Conservation (phyloP, 2,329 filamentous ascomycete species). For the Stemphylium lycopersici region DNA sequence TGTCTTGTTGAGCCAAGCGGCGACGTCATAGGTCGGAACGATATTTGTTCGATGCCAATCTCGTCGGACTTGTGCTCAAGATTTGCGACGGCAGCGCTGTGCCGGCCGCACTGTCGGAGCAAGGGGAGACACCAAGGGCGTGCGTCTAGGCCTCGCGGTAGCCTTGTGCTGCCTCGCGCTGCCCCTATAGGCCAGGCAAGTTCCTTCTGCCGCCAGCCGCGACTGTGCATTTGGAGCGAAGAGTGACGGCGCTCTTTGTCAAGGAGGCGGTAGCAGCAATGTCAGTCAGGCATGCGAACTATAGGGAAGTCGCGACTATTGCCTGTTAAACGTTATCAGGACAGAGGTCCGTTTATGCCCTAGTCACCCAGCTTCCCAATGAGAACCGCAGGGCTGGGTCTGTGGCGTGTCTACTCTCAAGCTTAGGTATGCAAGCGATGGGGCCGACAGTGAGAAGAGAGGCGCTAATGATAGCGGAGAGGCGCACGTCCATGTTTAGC, state of each 20-base stretch:
- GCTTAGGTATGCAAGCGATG: constrained; percentile 4
- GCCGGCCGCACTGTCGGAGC: no score
- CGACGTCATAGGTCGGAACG: no score
- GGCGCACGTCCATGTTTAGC: constrained; percentile 23
- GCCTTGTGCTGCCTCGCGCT: no score
- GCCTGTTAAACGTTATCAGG: constrained; percentile 1
- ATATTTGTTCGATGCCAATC: no score
- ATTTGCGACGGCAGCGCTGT: no score
- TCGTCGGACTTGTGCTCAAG: no score
- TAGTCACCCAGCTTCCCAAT: constrained; percentile 1
- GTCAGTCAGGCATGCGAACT: neutral
- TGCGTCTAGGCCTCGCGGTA: no score
- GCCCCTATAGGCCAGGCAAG: no score
- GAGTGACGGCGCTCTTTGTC: neutral
- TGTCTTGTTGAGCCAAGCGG: no score
- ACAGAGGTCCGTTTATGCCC: neutral
- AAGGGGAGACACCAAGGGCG: no score
- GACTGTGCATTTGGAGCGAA: neutral
- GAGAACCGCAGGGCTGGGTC: constrained; percentile 4
- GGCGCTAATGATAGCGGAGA: constrained; percentile 19
- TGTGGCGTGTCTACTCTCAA: neutral
- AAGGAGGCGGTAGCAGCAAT: neutral
- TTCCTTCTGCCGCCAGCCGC: neutral
- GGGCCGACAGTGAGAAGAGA: neutral
- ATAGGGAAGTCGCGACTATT: neutral